Base-by-base conservation (phyloP, 257 asterid genomes). In the Lithospermum erythrorhizon region DNA sequence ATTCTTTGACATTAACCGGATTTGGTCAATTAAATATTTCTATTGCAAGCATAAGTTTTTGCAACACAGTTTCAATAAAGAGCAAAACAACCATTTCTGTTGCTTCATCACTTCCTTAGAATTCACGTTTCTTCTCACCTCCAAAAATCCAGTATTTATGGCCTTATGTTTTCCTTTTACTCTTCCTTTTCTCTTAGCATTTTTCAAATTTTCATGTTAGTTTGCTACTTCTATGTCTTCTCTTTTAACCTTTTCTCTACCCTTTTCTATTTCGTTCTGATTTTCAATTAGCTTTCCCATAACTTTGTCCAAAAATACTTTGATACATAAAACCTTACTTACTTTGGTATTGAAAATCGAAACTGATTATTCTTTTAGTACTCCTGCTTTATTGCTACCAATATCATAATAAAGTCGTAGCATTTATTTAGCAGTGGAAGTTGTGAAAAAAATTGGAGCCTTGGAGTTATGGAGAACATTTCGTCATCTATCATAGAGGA, bases 81-180 rank as follows among this genome's bases (percentile, higher is more conserved):
- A 70, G 41, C 66, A 71, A 73, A 67, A 67, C 63, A 73, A 57
- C 58, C 65, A n/a, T 18, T 41, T 41, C 49, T 41, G 18, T 41
- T 41, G 49, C 75, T 62, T 57, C 59, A 21, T 10, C 55, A 61
- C 54, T 73, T 78, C 71, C 87, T 73, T 81, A 56, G 51, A 65
- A 47, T 63, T 63, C 81, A 81, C 87, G 81, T 74, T 72, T 81
- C 82, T 76, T n/a, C 63, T 55, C 8, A 37, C 58, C 65, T 66
- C 24, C 48, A 71, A 52, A 35, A 59, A 27, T 22, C 32, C 69
- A 64, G 68, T 79, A 82, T 82, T 74, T 79, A 82, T 69, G 49
- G 54, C 58, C 76, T 53, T 56, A 61, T 37, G 20, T 59, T 60
- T 21, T 27, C 30, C 74, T 61, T n/a, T 61, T 62, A 55, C 64